Percentiles rank a stretch among this genome's conserved stretches.
These are phyloP conservation scores for Inosperma sp. DNA, from an alignment of 768 basidiomycete genomes.

Conservation along the genomic window DNA sequence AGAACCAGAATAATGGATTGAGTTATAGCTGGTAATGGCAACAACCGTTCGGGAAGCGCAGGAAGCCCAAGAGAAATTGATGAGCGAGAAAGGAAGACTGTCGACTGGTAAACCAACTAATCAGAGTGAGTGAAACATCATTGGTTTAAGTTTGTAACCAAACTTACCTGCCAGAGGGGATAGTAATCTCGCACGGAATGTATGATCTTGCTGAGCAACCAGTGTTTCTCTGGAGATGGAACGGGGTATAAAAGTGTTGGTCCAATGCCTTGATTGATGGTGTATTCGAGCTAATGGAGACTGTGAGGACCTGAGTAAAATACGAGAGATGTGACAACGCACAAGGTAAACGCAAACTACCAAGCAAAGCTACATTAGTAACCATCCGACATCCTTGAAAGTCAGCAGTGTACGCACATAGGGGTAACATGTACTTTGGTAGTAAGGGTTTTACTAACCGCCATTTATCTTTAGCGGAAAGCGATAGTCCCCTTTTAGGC, in stretches of 20 bases:
- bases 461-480: constrained; percentile 77
- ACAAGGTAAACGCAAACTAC: constrained; percentile 45
- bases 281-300: constrained; percentile 73
- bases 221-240: constrained; percentile 55
- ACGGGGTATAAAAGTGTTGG: constrained; percentile 89
- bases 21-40: constrained; percentile 71
- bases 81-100: constrained; percentile 91
- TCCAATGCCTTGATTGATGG: constrained; percentile 88
- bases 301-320: not conserved
- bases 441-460: constrained; percentile 74
- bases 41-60: constrained; percentile 61
- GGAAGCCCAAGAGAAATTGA: constrained; percentile 83
- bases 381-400: not conserved
- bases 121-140: not conserved
- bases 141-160: too few species aligned
- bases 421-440: constrained; percentile 83
- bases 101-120: constrained; percentile 84
- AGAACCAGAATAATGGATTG: constrained; percentile 64
- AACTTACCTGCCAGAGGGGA: constrained; percentile 81
- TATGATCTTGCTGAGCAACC: constrained; percentile 71
- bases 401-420: constrained; percentile 57
- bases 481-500: constrained; percentile 43
- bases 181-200: constrained; percentile 88
- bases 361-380: not conserved
- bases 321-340: constrained; percentile 17